Evolutionary conservation across 305 asterid genomes (phyloP).

Genomic region (Vinca major): DNA sequence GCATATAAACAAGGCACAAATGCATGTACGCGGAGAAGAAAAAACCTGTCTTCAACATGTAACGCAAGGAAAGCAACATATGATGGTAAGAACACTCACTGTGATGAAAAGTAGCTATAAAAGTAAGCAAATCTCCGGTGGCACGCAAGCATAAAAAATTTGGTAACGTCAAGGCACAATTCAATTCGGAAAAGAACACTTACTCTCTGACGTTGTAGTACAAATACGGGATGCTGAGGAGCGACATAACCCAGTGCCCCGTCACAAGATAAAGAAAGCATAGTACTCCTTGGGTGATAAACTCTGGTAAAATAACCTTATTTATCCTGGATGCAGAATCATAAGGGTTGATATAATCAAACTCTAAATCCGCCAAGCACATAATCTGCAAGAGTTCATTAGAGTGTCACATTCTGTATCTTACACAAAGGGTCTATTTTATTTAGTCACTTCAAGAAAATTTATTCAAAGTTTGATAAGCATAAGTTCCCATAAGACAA

Average conservation of each 20-base stretch:
- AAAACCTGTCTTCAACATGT: neutral
- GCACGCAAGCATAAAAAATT: neutral
- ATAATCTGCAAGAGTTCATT: constrained; percentile 44
- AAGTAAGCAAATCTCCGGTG: neutral
- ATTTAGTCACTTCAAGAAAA: neutral
- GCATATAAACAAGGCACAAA: neutral
- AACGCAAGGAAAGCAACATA: neutral
- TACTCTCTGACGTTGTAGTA: constrained; percentile 70
- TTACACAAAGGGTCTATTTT: neutral
- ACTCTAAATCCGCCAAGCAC: constrained; percentile 76
- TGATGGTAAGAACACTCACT: neutral
- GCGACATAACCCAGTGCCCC: constrained; percentile 78
- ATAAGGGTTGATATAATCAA: constrained; percentile 70
- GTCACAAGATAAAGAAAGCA: constrained; percentile 62
- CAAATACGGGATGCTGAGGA: constrained; percentile 56
- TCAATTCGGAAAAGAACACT: constrained; percentile 24
- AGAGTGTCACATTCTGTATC: constrained; percentile 11
- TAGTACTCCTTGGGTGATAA: constrained; percentile 58
- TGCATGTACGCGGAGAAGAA: neutral
- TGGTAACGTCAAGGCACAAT: neutral
- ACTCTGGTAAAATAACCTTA: constrained; percentile 62
- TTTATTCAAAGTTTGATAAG: neutral
- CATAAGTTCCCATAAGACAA: too few relatives aligned
- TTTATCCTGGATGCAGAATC: constrained; percentile 61
- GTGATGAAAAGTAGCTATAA: neutral